These are phyloP conservation scores for Parmales sp. DNA, from an alignment of 108 stramenopile genomes.

Conservation along the genomic window DNA sequence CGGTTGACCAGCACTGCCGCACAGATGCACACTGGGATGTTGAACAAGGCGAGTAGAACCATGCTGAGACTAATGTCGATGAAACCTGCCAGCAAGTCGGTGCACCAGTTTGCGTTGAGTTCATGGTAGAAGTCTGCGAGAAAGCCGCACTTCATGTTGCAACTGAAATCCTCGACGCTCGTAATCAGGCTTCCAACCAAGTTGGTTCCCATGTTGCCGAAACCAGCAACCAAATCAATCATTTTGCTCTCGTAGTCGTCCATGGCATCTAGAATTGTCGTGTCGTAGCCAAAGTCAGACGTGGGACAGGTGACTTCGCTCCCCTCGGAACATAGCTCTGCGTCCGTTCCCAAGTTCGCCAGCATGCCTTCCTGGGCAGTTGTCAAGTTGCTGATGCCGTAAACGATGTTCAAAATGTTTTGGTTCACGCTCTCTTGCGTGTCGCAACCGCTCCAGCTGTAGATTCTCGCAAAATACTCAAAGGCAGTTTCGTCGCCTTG, in stretches of 20 bases:
- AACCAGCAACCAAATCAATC: neutral
- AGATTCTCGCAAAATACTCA: neutral
- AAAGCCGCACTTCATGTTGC: conserved; percentile 7
- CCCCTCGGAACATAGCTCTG: neutral
- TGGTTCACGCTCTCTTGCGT: neutral
- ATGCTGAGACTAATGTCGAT: neutral
- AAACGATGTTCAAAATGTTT: neutral
- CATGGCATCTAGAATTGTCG: neutral
- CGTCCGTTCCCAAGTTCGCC: conserved; percentile 3
- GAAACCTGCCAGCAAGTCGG: neutral
- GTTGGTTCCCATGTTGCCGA: neutral
- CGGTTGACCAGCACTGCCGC: conserved; percentile 5
- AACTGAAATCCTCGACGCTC: neutral
- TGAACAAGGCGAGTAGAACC: neutral
- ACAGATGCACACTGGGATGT: conserved; percentile 9
- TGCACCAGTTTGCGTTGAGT: conserved; percentile 6
- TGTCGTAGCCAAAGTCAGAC: neutral
- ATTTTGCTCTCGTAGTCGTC: conserved; percentile 2
- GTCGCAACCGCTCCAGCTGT: neutral
- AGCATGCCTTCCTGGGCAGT: conserved; percentile 3
- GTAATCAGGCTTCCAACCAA: neutral
- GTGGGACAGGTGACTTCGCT: conserved; percentile 10
- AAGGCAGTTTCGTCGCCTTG: neutral
- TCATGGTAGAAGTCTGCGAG: neutral
- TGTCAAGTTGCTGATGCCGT: neutral